Evolutionary conservation across 768 basidiomycete genomes (phyloP).

Genomic region (Sistotremastrum suecicum): DNA sequence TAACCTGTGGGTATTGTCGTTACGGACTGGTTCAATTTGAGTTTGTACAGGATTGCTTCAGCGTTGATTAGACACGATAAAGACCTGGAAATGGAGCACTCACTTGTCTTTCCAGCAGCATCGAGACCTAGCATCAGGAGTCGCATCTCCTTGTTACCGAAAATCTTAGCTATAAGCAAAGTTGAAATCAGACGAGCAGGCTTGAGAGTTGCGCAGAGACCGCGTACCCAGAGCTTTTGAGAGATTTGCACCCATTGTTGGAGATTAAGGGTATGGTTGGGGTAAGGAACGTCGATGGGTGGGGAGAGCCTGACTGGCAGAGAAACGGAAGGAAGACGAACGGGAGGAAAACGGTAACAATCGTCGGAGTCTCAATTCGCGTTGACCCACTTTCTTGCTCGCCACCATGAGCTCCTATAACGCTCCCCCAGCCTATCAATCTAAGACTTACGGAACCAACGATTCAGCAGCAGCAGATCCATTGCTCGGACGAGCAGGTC

Average conservation of each 20-base stretch:
- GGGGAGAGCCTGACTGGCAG: not conserved
- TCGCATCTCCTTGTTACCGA: constrained; percentile 99
- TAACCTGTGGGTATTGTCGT: constrained; percentile 94
- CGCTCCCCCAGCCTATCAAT: constrained; percentile 24
- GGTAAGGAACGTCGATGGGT: constrained; percentile 8
- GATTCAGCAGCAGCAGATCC: constrained; percentile 34
- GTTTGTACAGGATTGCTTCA: constrained; percentile 92
- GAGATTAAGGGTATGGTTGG: not conserved
- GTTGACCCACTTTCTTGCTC: constrained; percentile 1
- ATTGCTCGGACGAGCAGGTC: constrained; percentile 32
- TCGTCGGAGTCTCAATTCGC: too few species aligned
- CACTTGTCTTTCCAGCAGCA: constrained; percentile 97
- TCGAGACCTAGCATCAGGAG: constrained; percentile 94
- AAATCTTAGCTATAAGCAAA: constrained; percentile 57
- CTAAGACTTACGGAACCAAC: constrained; percentile 19
- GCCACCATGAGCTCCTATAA: constrained; percentile 46
- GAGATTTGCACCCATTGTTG: constrained; percentile 71
- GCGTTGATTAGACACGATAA: constrained; percentile 3
- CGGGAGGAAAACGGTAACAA: not conserved
- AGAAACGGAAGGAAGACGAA: not conserved
- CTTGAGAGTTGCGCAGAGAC: not conserved
- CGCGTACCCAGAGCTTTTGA: constrained; percentile 67
- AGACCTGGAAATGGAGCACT: constrained; percentile 19
- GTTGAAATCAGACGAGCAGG: constrained; percentile 2
- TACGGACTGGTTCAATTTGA: constrained; percentile 97